Percentiles rank a stretch among this genome's conserved stretches.
These are phyloP conservation scores for Rhynchosporium agropyri DNA, from an alignment of 2,329 filamentous ascomycete species.

Conservation along the genomic window DNA sequence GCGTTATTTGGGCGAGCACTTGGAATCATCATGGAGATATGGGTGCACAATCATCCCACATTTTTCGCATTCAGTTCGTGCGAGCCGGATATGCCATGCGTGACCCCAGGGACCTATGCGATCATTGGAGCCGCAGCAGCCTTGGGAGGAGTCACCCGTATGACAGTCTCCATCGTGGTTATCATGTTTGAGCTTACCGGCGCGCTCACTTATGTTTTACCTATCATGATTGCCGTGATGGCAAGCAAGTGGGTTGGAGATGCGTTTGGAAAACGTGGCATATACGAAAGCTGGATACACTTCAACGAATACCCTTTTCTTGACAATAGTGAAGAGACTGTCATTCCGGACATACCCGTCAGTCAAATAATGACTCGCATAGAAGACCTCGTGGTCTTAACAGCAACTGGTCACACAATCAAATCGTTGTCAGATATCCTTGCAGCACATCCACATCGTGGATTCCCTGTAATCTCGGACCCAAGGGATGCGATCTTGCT, in stretches of 20 bases:
- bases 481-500: conserved; percentile 76
- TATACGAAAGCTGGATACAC: conserved; percentile 98
- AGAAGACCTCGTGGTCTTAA: conserved; percentile 87
- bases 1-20: conserved; percentile 87
- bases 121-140: conserved; percentile 94
- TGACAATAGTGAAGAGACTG: conserved; percentile 80
- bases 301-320: conserved; percentile 95
- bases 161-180: conserved; percentile 97
- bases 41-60: conserved; percentile 76
- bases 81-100: conserved; percentile 81
- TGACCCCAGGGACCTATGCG: conserved; percentile 93
- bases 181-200: conserved; percentile 99
- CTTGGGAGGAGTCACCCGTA: conserved; percentile 89
- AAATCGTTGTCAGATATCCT: conserved; percentile 72
- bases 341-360: conserved; percentile 82
- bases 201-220: conserved; percentile 91
- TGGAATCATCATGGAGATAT: conserved; percentile 86
- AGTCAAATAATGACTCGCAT: conserved; percentile 88
- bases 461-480: conserved; percentile 87
- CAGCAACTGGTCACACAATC: conserved; percentile 86
- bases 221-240: conserved; percentile 99
- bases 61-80: conserved; percentile 80
- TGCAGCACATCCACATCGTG: conserved; percentile 75
- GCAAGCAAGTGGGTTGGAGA: conserved; percentile 98
- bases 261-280: conserved; percentile 86